Evolutionary conservation across 2,329 filamentous ascomycete genomes (phyloP).

Genomic region (Fragosphaeria purpurea): DNA sequence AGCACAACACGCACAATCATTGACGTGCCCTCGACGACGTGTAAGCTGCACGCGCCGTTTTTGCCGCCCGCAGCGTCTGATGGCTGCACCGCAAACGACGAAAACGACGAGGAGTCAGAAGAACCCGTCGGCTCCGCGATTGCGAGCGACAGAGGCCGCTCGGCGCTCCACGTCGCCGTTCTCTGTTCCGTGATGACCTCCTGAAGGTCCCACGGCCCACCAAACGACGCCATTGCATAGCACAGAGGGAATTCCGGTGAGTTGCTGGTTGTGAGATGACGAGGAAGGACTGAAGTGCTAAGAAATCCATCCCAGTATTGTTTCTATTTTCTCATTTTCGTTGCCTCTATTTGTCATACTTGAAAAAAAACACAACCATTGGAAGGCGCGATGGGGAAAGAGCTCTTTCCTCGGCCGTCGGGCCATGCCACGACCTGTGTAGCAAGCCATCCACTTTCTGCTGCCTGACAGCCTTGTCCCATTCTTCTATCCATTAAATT

Average conservation of each 20-base stretch:
- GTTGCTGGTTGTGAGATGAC: too few species aligned
- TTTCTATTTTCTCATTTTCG: too few species aligned
- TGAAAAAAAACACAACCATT: too few species aligned
- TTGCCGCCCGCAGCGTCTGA: neutral
- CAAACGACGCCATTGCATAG: neutral
- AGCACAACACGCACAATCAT: neutral
- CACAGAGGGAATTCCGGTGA: neutral
- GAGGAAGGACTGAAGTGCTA: too few species aligned
- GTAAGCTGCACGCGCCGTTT: neutral
- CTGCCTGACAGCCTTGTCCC: too few species aligned
- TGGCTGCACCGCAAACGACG: neutral
- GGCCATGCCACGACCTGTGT: too few species aligned
- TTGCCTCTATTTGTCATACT: too few species aligned
- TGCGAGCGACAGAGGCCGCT: neutral
- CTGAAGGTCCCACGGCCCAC: constrained; percentile 10
- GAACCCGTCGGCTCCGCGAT: neutral
- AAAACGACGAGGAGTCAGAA: neutral
- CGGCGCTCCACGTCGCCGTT: constrained; percentile 1
- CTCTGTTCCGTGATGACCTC: constrained; percentile 12
- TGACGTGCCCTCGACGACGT: neutral
- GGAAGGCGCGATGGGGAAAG: too few species aligned
- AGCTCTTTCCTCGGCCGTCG: too few species aligned
- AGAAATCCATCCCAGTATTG: too few species aligned
- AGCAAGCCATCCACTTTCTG: too few species aligned
- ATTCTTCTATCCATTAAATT: too few species aligned